A percentile compares a stretch with the other conserved stretches of the same genome.
Evolutionary conservation across 2,329 filamentous ascomycete species (phyloP).

Genomic region (Botryotinia globosa): DNA sequence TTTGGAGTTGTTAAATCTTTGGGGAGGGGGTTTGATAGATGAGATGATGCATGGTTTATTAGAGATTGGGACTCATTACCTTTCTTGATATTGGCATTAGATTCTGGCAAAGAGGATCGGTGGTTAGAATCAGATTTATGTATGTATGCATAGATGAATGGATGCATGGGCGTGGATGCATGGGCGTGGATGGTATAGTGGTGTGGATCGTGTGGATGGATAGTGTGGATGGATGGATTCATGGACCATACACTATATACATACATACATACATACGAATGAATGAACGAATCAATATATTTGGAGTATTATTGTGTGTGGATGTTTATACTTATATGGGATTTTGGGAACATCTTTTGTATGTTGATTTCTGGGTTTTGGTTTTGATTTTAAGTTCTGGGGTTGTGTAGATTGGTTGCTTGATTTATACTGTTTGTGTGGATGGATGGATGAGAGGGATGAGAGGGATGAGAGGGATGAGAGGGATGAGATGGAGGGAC

Average conservation of each 20-base stretch:
- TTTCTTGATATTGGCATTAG: neutral
- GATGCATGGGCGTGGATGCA: neutral
- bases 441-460: too few species aligned
- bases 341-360: too few species aligned
- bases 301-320: neutral
- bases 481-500: too few species aligned
- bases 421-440: neutral
- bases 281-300: neutral
- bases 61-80: neutral
- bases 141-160: neutral
- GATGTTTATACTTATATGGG: too few species aligned
- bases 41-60: neutral
- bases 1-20: slow-evolving; percentile 70
- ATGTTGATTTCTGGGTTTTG: too few species aligned
- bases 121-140: neutral
- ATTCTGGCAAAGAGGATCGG: neutral
- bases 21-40: neutral
- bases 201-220: neutral
- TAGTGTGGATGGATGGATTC: neutral
- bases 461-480: too few species aligned
- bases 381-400: too few species aligned
- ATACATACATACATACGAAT: neutral
- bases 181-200: neutral
- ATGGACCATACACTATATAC: neutral
- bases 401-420: neutral